Base-by-base conservation (phyloP, 192 early-diverging fungal species). In the Gaertneriomyces sp. region DNA sequence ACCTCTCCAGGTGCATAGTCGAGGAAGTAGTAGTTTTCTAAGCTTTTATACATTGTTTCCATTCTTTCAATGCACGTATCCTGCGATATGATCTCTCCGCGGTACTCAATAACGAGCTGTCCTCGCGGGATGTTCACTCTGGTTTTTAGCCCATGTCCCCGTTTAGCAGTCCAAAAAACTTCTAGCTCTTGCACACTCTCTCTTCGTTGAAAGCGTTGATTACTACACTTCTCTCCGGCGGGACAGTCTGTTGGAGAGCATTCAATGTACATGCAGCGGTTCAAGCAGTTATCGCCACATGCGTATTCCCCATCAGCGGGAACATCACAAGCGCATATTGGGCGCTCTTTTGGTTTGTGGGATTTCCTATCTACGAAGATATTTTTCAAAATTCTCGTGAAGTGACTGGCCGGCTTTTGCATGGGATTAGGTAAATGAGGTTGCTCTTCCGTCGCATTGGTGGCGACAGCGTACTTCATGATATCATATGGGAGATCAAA, bases 81-180 rank as follows among this genome's bases (percentile, higher is more conserved):
- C 43, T 86, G 74, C 4, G 80, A 85, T 42, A 94, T 89, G 12
- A 94, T 79, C 70, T 94, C 92, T 4, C 92, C 92, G 4, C 88
- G 81, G 73, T 94, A 93, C 66, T 94, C 92, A 50, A 87, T 79
- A 17, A 94, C 80, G 6, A 94, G 68, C 20, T 64, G 72, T 25
- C 81, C 85, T 49, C 79, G 79, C 49, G 72, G 71, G 41, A 92
- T 85, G 11, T 71, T 61, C 5, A 47, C 69, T 10, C 49, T 61
- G 2, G 90, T 81, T 19, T 74, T 71, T 54, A 94, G 77, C 3
- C 92, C 92, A 60, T 83, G 90, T 11, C 92, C 92, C 19, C 89
- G 74, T 16, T 76, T 73, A 7, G 71, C 56, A 0, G 85, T 88
- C 88, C 77, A 79, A 57, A 79, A 80, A 8, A 93, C 85, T 53